These are phyloP conservation scores for Lactifluus hygrophoroides DNA, from an alignment of 768 basidiomycete species.

Conservation along the genomic window DNA sequence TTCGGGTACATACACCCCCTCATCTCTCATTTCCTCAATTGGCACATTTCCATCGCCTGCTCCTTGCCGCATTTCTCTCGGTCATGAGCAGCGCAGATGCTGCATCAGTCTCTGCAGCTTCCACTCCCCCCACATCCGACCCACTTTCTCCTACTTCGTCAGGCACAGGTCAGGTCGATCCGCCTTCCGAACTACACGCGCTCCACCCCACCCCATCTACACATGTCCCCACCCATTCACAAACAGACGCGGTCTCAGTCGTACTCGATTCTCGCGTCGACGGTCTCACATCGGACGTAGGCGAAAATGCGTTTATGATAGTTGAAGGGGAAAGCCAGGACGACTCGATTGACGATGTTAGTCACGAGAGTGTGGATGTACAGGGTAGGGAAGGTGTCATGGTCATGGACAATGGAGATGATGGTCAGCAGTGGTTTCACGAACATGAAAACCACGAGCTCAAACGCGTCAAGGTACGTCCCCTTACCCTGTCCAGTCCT, in stretches of 20 bases:
- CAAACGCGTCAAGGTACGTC: conserved; percentile 76
- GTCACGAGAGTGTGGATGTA: conserved; percentile 29
- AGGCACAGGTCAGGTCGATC: conserved; percentile 26
- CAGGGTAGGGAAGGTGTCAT: conserved; percentile 39
- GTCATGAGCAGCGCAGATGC: conserved; percentile 39
- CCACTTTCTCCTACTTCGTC: conserved; percentile 24
- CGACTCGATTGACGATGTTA: conserved; percentile 4
- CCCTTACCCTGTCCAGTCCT: conserved; percentile 20
- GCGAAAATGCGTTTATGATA: conserved; percentile 19
- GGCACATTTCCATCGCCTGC: conserved; percentile 1
- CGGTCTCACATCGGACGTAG: conserved; percentile 8
- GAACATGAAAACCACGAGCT: conserved; percentile 60
- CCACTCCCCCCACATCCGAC: conserved; percentile 28
- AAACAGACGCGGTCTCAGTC: conserved; percentile 2
- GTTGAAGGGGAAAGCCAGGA: conserved; percentile 16
- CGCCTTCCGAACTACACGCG: conserved; percentile 20
- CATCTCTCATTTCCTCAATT: conserved; percentile 1
- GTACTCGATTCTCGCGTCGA: conserved; percentile 8
- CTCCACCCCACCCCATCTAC: conserved; percentile 22
- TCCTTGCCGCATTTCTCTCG: conserved; percentile 15
- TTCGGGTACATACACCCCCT: conserved; percentile 7
- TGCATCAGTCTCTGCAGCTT: conserved; percentile 24
- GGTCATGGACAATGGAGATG: conserved; percentile 34
- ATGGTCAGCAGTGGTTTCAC: conserved; percentile 53
- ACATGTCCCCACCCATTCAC: conserved; percentile 23